phyloP scores from a whole-genome alignment of 2,329 filamentous ascomycete species.

The Pyricularia pennisetigena region DNA sequence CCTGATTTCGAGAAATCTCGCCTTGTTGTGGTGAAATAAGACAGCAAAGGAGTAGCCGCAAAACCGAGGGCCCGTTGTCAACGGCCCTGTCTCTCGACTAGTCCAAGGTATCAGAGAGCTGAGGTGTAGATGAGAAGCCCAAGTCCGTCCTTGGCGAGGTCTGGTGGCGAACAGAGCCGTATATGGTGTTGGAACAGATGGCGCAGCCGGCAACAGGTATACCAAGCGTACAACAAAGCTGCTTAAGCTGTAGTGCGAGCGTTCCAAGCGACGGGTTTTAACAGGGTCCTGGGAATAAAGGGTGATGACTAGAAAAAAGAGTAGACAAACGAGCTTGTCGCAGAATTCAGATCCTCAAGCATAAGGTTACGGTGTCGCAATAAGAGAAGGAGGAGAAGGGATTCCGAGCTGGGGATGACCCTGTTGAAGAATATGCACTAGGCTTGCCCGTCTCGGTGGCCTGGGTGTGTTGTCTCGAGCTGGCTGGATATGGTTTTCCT shows the following conservation, averaged over 20 bases:
- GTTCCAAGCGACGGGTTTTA: background rate
- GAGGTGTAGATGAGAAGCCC: background rate
- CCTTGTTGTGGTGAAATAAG: background rate
- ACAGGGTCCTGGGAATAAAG: background rate
- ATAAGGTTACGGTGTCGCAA: background rate
- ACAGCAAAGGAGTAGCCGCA: background rate
- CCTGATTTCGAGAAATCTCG: background rate
- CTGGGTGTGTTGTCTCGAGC: conserved; percentile 22
- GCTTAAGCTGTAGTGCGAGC: background rate
- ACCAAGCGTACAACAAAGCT: background rate
- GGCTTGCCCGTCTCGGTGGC: background rate
- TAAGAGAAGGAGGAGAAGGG: background rate
- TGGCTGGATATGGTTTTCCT: background rate
- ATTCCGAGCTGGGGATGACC: conserved; percentile 29
- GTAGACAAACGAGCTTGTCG: background rate
- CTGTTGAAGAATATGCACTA: conserved; percentile 27
- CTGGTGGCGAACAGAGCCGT: background rate
- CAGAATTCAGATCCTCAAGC: background rate
- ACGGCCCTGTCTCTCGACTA: background rate
- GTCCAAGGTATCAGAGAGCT: background rate
- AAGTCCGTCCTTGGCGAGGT: background rate
- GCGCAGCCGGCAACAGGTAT: background rate
- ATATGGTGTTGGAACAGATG: background rate
- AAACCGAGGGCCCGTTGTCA: background rate
- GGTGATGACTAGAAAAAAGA: background rate